Conservation (phyloP, 345 rosid species). For the Gossypium longicalyx region DNA sequence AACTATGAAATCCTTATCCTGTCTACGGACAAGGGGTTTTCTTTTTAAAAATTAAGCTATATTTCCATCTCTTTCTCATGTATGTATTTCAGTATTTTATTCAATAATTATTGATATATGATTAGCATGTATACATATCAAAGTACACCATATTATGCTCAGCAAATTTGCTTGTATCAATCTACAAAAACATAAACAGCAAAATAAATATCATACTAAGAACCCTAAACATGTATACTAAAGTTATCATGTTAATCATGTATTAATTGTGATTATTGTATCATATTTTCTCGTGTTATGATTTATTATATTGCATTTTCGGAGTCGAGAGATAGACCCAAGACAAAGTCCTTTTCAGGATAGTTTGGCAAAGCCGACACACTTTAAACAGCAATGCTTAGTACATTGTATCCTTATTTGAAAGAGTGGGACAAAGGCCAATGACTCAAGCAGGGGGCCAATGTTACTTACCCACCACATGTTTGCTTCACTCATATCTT, state of each 20-base stretch:
- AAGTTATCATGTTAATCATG: too few species aligned
- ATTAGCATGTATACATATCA: not conserved
- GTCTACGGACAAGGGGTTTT: not conserved
- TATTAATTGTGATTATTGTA: too few species aligned
- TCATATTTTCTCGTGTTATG: not conserved
- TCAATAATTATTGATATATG: not conserved
- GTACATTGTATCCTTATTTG: constrained; percentile 17
- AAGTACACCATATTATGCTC: too few species aligned
- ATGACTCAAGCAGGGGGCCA: constrained; percentile 18
- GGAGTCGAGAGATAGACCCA: not conserved
- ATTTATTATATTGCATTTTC: not conserved
- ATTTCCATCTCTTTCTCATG: not conserved
- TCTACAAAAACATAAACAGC: too few species aligned
- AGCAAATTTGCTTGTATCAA: too few species aligned
- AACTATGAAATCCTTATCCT: not conserved
- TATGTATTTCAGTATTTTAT: not conserved
- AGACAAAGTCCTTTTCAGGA: constrained; percentile 16
- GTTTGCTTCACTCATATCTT: constrained; percentile 23
- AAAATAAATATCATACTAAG: too few species aligned
- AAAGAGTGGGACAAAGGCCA: constrained; percentile 14
- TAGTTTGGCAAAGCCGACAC: constrained; percentile 28
- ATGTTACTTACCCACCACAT: constrained; percentile 28
- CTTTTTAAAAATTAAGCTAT: not conserved
- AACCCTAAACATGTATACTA: not conserved
- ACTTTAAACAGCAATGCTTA: constrained; percentile 9